Conservation (phyloP, 345 rosid genomes). For the Melastoma malabathricum region DNA sequence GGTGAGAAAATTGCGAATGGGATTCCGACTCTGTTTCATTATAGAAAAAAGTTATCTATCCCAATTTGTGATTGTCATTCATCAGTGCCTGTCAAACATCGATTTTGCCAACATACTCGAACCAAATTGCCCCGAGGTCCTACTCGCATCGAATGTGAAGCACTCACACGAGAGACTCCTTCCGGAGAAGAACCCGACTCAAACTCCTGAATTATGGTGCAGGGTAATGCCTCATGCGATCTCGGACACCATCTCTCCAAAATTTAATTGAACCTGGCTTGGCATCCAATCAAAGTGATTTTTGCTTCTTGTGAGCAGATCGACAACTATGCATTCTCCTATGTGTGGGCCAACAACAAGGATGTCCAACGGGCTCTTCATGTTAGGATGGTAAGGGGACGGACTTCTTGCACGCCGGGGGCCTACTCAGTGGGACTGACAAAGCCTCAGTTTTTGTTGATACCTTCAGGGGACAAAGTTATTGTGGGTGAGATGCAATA, state of each 20-base stretch:
- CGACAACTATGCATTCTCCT: neutral
- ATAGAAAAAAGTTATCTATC: too few species aligned
- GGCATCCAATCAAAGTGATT: neutral
- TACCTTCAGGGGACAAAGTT: conserved; percentile 10
- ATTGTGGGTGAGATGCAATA: conserved; percentile 20
- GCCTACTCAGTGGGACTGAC: too few species aligned
- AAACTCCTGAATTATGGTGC: too few species aligned
- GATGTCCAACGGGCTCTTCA: conserved; percentile 18
- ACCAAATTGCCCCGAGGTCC: neutral
- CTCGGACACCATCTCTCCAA: too few species aligned
- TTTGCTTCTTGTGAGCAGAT: conserved; percentile 2
- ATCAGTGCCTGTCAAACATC: conserved; percentile 6
- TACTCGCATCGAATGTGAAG: neutral
- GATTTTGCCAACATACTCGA: conserved; percentile 7
- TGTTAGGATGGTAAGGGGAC: conserved; percentile 12
- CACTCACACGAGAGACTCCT: too few species aligned
- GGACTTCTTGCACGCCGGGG: too few species aligned
- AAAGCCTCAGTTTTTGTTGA: too few species aligned
- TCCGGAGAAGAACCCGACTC: too few species aligned
- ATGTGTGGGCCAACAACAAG: conserved; percentile 24
- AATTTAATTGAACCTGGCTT: too few species aligned
- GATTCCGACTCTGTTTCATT: too few species aligned
- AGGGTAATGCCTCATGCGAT: too few species aligned
- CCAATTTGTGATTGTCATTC: neutral
- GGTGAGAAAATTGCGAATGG: too few species aligned